These are phyloP conservation scores for Arbutus unedo DNA, from an alignment of 148 eudicot species.

Conservation along the genomic window DNA sequence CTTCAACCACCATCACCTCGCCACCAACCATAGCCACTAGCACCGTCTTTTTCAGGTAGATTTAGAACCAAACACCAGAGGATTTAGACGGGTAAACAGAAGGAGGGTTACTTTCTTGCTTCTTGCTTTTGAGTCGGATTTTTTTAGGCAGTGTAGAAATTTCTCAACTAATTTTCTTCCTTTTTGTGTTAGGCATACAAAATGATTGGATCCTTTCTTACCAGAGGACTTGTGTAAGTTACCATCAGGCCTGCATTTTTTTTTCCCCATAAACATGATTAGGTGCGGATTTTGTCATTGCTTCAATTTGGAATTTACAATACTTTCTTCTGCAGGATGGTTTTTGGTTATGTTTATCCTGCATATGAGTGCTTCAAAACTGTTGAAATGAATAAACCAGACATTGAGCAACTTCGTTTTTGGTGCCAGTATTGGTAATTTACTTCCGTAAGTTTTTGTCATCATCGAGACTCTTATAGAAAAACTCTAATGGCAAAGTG, in stretches of 20 bases:
- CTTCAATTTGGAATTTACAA: neutral
- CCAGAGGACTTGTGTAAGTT: conserved; percentile 86
- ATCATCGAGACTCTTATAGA: neutral
- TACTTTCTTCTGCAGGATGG: conserved; percentile 52
- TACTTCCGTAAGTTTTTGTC: neutral
- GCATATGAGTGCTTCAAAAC: conserved; percentile 90
- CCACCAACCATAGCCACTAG: conserved; percentile 2
- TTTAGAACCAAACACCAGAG: neutral
- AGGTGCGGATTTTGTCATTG: neutral
- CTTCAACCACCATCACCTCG: neutral
- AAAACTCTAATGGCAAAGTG: neutral
- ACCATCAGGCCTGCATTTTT: neutral
- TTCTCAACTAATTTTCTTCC: conserved; percentile 18
- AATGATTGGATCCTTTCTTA: conserved; percentile 85
- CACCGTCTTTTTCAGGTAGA: neutral
- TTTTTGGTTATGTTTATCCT: conserved; percentile 89
- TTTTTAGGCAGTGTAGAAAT: neutral
- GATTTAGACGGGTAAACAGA: neutral
- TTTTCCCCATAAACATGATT: neutral
- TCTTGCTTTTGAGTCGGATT: neutral
- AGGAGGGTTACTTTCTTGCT: neutral
- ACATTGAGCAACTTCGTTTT: conserved; percentile 84
- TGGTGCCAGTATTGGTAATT: conserved; percentile 97
- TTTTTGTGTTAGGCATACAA: conserved; percentile 49
- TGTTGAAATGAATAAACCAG: conserved; percentile 87